Base-by-base conservation (phyloP, 148 eudicot genomes). In the Amaranthus cruentus region DNA sequence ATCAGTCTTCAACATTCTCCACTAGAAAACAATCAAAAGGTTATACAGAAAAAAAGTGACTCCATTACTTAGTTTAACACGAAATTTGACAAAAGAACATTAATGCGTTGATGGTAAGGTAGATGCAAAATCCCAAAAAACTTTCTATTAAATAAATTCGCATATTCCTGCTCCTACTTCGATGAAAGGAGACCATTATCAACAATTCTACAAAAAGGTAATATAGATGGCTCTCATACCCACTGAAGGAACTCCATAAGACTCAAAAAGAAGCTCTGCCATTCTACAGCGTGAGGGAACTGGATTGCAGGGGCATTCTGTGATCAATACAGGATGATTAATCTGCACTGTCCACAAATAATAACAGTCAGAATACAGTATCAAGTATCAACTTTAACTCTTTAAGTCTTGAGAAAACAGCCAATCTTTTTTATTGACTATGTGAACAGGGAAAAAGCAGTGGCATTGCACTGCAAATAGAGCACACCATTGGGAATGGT, bases 211-310 rank as follows among this genome's bases (percentile, higher is more conserved):
- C 13, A 56, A 14, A 48, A 48, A 50, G 21, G 55, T 15, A 12
- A 48, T 0, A 64, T 0, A 64, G 72, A 38, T 49, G 70, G 72
- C 48, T 75, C 54, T 21, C 85, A 76, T 90, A 95, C 98, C 98
- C 84, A 95, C 90, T 70, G 98, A 91, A 76, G 98, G 96, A 85
- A 90, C 98, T 70, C 97, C 97, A 84, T 91, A 91, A n/a, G 98
- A 81, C 80, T 95, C 98, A 50, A 95, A 95, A 68, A 95, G 90
- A 77, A 95, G 96, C 78, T 95, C 98, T 51, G 97, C 97, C 98
- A 95, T 91, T 86, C 83, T 95, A 86, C 89, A 80, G 76, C 98
- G 97, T 67, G 98, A 95, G 5, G 91, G 86, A 63, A 87, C 80
- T 11, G 98, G 98, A 81, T 90, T 95, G 88, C 91, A 90, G 68